phyloP scores from a whole-genome alignment of 2,329 filamentous ascomycete genomes.

The Neodidymelliopsis sp. region DNA sequence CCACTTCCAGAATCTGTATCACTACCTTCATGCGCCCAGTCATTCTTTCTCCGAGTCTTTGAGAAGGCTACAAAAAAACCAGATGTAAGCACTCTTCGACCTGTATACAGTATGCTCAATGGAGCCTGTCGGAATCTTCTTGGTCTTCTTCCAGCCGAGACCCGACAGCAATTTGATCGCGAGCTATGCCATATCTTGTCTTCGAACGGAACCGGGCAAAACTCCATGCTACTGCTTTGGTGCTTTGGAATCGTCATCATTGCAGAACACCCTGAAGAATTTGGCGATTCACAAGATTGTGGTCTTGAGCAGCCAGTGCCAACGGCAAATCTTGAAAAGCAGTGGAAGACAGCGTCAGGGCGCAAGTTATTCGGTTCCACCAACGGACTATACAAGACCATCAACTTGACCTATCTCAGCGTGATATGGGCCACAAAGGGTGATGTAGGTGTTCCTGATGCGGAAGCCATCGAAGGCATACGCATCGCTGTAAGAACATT shows the following conservation, averaged over 20 bases:
- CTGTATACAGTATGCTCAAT: constrained; percentile 44
- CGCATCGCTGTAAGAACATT: constrained; percentile 42
- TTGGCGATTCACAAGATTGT: not conserved
- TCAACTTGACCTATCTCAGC: constrained; percentile 39
- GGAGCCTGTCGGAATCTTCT: constrained; percentile 46
- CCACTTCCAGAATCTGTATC: constrained; percentile 40
- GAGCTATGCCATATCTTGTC: constrained; percentile 38
- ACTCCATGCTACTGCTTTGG: constrained; percentile 43
- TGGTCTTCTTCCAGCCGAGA: constrained; percentile 29
- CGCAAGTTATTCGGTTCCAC: constrained; percentile 42
- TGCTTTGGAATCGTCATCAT: constrained; percentile 43
- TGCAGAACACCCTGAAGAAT: constrained; percentile 30
- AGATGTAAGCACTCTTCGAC: constrained; percentile 32
- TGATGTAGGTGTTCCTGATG: constrained; percentile 31
- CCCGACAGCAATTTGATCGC: constrained; percentile 35
- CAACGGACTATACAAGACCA: constrained; percentile 37
- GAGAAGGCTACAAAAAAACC: constrained; percentile 36
- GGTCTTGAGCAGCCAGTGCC: constrained; percentile 10
- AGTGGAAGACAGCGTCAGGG: constrained; percentile 42
- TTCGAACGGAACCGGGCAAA: constrained; percentile 29
- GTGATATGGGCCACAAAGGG: constrained; percentile 42
- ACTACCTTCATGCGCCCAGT: constrained; percentile 43
- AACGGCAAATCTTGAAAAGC: constrained; percentile 14
- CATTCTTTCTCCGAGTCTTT: constrained; percentile 45
- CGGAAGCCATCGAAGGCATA: constrained; percentile 40